Base-by-base conservation (phyloP, 192 early-diverging fungal species). In the Lunasporangiospora selenospora region DNA sequence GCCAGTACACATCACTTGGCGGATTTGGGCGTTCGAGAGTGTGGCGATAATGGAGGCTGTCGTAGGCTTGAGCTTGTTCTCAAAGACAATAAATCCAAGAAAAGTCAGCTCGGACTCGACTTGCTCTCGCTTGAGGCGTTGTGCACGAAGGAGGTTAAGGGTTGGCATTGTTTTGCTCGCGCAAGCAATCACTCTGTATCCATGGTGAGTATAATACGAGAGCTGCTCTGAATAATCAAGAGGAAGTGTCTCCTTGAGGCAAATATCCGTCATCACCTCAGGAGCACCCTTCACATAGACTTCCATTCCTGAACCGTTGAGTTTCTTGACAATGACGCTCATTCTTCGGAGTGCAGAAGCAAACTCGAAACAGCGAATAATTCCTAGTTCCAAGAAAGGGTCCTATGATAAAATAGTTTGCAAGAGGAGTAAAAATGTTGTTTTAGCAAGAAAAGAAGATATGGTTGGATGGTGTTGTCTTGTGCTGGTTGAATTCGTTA, bases 251-350 rank as follows among this genome's bases (percentile, higher is more conserved):
- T 91, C 92, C 11, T 89, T 84, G 50, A 62, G 76, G 73, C 98
- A 99, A 46, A 99, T 92, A 36, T 91, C 83, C 21, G 82, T 79
- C 82, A 99, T 92, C 2, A 89, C 93, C 70, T 99, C 98, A 4
- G 98, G 98, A 5, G 98, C 98, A 2, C 98, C 98, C 76, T 99
- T 99, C 16, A 95, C 93, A 67, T 92, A 99, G 2, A 95, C 90
- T 37, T 95, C 90, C 78, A 88, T 85, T 12, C 77, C 77, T 10
- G 79, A 78, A 44, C 81, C 83, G 44, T 83, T 79, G 23, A 92
- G 59, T 16, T 83, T 84, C 75, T 88, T 89, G 6, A 95, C 90
- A 50, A 99, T 81, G 13, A 99, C 98, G 64, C 88, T 89, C 92
- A 97, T 97, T 10, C 98, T 83, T 19, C 98, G 85, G 58, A 99